Conservation (phyloP, 2,329 filamentous ascomycete genomes). For the Gnomoniopsis sp. region DNA sequence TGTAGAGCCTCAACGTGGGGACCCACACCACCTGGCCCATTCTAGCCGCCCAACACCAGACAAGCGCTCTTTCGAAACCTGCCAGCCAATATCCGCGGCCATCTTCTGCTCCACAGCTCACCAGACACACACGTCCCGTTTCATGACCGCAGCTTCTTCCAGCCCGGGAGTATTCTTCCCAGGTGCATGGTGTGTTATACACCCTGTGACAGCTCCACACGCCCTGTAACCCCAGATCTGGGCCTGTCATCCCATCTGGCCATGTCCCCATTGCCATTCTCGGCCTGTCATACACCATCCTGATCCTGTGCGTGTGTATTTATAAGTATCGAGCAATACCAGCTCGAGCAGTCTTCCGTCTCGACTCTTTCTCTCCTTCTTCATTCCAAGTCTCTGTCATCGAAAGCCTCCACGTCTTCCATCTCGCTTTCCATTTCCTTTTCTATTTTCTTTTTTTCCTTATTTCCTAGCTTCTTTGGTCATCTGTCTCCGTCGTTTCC, state of each 20-base stretch:
- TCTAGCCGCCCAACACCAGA: conserved; percentile 46
- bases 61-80: conserved; percentile 42
- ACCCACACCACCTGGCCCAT: conserved; percentile 25
- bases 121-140: conserved; percentile 51
- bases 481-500: conserved; percentile 15
- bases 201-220: background rate
- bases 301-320: conserved; percentile 3
- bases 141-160: conserved; percentile 38
- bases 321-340: conserved; percentile 9
- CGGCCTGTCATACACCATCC: conserved; percentile 3
- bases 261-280: background rate
- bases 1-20: conserved; percentile 14
- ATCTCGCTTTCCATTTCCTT: conserved; percentile 38
- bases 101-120: conserved; percentile 36
- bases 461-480: conserved; percentile 12
- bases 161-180: background rate
- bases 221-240: background rate
- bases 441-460: conserved; percentile 21
- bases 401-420: conserved; percentile 43
- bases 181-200: no score
- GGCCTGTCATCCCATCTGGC: background rate
- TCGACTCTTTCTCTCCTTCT: conserved; percentile 33
- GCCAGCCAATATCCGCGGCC: conserved; percentile 50
- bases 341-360: conserved; percentile 19
- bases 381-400: conserved; percentile 32